These are phyloP conservation scores for Grigorovia jiainica DNA, from an alignment of 805 yeast genomes.

Conservation along the genomic window DNA sequence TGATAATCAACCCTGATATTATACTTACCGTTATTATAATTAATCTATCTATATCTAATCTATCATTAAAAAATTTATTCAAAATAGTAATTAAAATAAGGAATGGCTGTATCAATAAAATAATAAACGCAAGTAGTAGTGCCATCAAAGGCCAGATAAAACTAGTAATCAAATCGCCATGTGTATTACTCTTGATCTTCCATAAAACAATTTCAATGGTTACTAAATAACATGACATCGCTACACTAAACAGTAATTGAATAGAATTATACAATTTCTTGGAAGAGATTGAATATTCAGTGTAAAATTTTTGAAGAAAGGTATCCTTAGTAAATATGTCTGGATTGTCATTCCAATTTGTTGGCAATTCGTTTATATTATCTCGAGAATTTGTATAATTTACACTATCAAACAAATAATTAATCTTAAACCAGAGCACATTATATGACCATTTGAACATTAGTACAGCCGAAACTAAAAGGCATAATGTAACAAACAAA, in stretches of 20 bases:
- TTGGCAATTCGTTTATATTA: constrained; percentile 3
- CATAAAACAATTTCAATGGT: constrained; percentile 27
- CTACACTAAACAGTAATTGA: constrained; percentile 19
- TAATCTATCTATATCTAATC: constrained; percentile 15
- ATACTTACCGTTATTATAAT: constrained; percentile 13
- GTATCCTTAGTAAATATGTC: constrained; percentile 6
- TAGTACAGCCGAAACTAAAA: constrained; percentile 3
- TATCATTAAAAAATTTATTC: constrained; percentile 25
- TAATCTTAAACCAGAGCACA: constrained; percentile 16
- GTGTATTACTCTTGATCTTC: constrained; percentile 21
- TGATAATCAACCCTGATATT: constrained; percentile 9
- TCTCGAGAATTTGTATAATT: constrained; percentile 6
- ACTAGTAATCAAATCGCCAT: constrained; percentile 15
- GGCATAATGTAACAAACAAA: not conserved
- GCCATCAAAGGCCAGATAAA: constrained; percentile 25
- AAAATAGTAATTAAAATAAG: constrained; percentile 20
- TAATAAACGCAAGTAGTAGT: constrained; percentile 11
- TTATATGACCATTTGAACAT: constrained; percentile 14
- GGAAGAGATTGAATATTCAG: constrained; percentile 26
- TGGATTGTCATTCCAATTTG: constrained; percentile 8
- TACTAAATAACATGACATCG: constrained; percentile 20
- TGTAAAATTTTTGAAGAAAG: constrained; percentile 22
- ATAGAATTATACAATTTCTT: constrained; percentile 10
- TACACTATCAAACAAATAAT: constrained; percentile 17
- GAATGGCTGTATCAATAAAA: constrained; percentile 25